phyloP scores from a whole-genome alignment of 2,329 filamentous ascomycete species.

The Metarhizium anisopliae region DNA sequence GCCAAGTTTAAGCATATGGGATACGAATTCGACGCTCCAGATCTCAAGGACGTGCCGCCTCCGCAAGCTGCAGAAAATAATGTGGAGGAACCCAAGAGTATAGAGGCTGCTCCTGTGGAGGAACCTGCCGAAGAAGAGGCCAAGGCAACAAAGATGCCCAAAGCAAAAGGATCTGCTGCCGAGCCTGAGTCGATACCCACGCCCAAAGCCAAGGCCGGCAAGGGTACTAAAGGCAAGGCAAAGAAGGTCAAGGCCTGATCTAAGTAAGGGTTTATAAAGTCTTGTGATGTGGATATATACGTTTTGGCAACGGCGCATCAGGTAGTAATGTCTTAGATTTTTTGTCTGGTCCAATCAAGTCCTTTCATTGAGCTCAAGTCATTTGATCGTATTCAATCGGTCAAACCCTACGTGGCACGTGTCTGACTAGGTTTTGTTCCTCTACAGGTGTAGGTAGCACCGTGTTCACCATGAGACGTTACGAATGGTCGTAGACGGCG shows the following conservation, averaged over 20 bases:
- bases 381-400: not conserved
- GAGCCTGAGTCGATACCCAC: slow-evolving; percentile 11
- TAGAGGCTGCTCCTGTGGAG: slow-evolving; percentile 26
- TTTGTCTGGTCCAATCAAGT: slow-evolving; percentile 3
- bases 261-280: not conserved
- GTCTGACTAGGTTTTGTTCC: not conserved
- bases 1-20: slow-evolving; percentile 71
- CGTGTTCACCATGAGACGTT: not conserved
- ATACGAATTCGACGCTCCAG: slow-evolving; percentile 72
- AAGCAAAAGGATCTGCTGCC: slow-evolving; percentile 12
- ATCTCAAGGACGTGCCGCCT: slow-evolving; percentile 49
- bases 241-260: slow-evolving; percentile 10
- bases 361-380: not conserved
- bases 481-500: not conserved
- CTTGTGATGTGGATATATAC: not conserved
- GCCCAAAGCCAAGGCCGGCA: slow-evolving; percentile 13
- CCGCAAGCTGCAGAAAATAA: slow-evolving; percentile 30
- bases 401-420: not conserved
- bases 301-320: slow-evolving; percentile 7
- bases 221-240: slow-evolving; percentile 23
- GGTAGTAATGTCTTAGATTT: slow-evolving; percentile 4
- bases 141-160: slow-evolving; percentile 9
- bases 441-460: too few relatives aligned
- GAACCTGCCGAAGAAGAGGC: slow-evolving; percentile 13
- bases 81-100: slow-evolving; percentile 21